Conservation (phyloP, 805 yeast genomes). For the Saccharomycopsis lassenensis region DNA sequence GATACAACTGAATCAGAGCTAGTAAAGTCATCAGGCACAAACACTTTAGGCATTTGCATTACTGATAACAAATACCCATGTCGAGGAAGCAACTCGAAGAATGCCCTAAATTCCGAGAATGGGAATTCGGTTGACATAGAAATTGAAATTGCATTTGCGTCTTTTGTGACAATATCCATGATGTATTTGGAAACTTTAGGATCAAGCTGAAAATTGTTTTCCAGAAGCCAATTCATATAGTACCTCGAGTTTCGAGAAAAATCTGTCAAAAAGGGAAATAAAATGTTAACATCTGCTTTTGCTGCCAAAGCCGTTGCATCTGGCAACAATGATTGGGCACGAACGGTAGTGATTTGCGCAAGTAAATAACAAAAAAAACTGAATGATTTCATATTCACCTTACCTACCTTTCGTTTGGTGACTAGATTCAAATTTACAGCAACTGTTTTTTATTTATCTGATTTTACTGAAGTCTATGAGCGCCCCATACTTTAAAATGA, state of each 20-base stretch:
- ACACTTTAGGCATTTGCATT: constrained; percentile 22
- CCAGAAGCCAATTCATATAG: constrained; percentile 24
- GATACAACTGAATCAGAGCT: constrained; percentile 6
- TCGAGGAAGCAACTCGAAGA: constrained; percentile 27
- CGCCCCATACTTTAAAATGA: too few species aligned
- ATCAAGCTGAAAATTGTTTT: constrained; percentile 23
- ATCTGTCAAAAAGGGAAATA: constrained; percentile 22
- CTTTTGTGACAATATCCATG: constrained; percentile 17
- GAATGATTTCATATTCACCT: too few species aligned
- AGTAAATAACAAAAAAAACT: too few species aligned
- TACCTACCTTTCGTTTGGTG: too few species aligned
- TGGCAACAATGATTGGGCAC: too few species aligned
- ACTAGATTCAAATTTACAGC: too few species aligned
- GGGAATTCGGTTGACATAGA: constrained; percentile 24
- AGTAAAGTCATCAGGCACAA: constrained; percentile 23
- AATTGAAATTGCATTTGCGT: constrained; percentile 20
- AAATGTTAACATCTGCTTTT: constrained; percentile 21
- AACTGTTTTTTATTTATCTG: too few species aligned
- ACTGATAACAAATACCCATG: constrained; percentile 22
- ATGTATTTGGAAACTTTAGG: constrained; percentile 24
- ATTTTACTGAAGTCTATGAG: too few species aligned
- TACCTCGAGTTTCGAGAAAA: constrained; percentile 18
- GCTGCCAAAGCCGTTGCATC: constrained; percentile 23
- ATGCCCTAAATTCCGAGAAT: constrained; percentile 25
- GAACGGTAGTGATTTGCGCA: too few species aligned